Evolutionary conservation across 2,329 filamentous ascomycete species (phyloP), one percentile per base, ranked within the genome.

Genomic region (Chlorencoelia australis): DNA sequence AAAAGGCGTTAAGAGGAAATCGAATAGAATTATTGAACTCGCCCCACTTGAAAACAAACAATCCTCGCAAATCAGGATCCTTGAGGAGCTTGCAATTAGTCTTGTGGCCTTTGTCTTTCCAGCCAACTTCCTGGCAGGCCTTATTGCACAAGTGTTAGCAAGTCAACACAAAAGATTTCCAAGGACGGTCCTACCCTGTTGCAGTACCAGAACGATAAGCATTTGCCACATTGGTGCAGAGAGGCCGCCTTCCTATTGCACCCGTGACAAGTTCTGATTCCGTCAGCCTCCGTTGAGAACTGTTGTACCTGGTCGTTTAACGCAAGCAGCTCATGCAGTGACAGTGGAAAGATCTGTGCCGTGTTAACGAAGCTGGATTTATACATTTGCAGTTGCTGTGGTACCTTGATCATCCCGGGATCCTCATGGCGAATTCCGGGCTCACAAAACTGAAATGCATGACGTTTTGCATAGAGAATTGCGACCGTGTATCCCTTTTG

Each of bases 91-190:
- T 54, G 38, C 51, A 56, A 39, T 53, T 39, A 26, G 33, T 32
- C 21, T 54, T 55, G 30, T 56, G 52, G 19, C 42, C 44, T 40
- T 54, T 50, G 37, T 52, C 45, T 19, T 45, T 53, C 53, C 48
- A 56, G 26, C 48, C 47, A 41, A 28, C 35, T 16, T 15, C 30
- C 25, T 55, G 47, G 24, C 52, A 55, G 16, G 40, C 34, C 52
- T 55, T 22, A 30, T 34, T 7, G 30, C 17, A 33, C 16, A 10
- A 2, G 37, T 25, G 18, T 44, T 39, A 47, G 39, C 19, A 43
- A 29, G 25, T 19, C 26, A 27, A 21, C 6, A 10, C 30, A 10
- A 15, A 36, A 18, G 11, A 32, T 22, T 17, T 28, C 19, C 11
- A 30, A 31, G 27, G 21, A 15, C 22, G 14, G 10, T 26, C 45